phyloP scores from a whole-genome alignment of 352 stramenopile genomes.

The Globisporangium radiosum region DNA sequence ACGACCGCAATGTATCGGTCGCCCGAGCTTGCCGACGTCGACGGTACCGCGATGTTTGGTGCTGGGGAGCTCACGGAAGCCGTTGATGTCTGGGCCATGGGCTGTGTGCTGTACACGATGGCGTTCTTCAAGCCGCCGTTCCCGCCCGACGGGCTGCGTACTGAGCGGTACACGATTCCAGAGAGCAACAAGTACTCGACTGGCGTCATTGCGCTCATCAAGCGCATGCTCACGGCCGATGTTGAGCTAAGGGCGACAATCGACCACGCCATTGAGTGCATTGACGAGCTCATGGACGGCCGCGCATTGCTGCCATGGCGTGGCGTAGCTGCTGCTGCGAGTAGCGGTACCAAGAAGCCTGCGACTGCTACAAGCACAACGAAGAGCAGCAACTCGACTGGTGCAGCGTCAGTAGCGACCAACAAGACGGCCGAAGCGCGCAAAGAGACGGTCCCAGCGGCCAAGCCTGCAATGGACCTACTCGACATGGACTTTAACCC shows the following conservation, averaged over 20 bases:
- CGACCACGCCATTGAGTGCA: slow-evolving; percentile 89
- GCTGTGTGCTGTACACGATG: slow-evolving; percentile 95
- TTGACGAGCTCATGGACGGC: slow-evolving; percentile 52
- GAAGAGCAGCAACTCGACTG: not conserved
- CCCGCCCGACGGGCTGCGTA: slow-evolving; percentile 91
- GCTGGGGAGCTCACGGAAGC: slow-evolving; percentile 87
- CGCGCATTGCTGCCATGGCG: slow-evolving; percentile 32
- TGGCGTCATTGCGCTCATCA: slow-evolving; percentile 84
- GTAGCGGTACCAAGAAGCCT: not conserved
- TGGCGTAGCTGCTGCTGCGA: slow-evolving; percentile 6
- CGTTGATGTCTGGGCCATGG: slow-evolving; percentile 93
- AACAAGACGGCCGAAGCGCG: slow-evolving; percentile 51
- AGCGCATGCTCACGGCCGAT: slow-evolving; percentile 89
- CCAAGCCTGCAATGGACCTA: slow-evolving; percentile 33
- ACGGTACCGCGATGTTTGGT: slow-evolving; percentile 89
- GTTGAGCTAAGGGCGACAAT: slow-evolving; percentile 88
- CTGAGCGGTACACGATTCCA: slow-evolving; percentile 91
- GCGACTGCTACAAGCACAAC: not conserved
- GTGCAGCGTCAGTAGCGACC: not conserved
- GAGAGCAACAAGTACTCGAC: slow-evolving; percentile 86
- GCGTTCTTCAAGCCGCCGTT: slow-evolving; percentile 96
- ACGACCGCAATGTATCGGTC: slow-evolving; percentile 97
- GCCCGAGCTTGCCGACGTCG: slow-evolving; percentile 95
- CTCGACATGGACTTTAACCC: slow-evolving; percentile 68
- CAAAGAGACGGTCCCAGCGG: slow-evolving; percentile 36